These are phyloP conservation scores for Dittrichia graveolens DNA, from an alignment of 129 eudicot genomes.

Conservation along the genomic window DNA sequence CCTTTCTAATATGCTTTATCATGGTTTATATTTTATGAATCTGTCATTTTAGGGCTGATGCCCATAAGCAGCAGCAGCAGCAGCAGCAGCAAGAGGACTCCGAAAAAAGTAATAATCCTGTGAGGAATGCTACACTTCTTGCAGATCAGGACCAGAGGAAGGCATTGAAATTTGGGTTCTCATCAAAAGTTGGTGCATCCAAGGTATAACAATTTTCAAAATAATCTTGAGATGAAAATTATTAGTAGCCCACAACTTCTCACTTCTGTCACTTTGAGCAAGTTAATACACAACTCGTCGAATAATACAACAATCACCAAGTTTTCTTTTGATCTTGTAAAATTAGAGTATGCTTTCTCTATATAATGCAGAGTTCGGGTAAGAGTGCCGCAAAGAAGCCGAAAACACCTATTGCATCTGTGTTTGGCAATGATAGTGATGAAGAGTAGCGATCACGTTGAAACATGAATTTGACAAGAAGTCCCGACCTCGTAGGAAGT, in stretches of 20 bases:
- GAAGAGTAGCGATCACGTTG: conserved; percentile 46
- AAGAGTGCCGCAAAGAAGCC: conserved; percentile 71
- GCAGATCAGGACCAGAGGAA: conserved; percentile 90
- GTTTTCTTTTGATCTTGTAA: background rate
- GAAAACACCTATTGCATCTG: conserved; percentile 67
- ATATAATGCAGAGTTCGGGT: conserved; percentile 41
- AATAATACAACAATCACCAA: background rate
- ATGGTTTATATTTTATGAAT: conserved; percentile 1
- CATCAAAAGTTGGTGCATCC: conserved; percentile 72
- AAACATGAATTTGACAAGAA: background rate
- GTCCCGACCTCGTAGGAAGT: background rate
- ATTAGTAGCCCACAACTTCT: background rate
- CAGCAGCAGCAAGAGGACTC: conserved; percentile 66
- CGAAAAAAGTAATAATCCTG: conserved; percentile 35
- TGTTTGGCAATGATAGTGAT: conserved; percentile 76
- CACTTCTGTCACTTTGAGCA: background rate
- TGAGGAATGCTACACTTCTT: conserved; percentile 55
- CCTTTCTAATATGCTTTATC: no score
- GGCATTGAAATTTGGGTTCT: conserved; percentile 84
- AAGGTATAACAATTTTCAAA: conserved; percentile 54
- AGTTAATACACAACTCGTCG: background rate
- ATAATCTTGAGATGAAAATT: background rate
- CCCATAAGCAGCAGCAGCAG: conserved; percentile 74
- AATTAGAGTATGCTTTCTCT: background rate
- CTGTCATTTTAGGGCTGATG: conserved; percentile 64